Conservation (phyloP, 306 rosid genomes). For the Cicer yamashitae region DNA sequence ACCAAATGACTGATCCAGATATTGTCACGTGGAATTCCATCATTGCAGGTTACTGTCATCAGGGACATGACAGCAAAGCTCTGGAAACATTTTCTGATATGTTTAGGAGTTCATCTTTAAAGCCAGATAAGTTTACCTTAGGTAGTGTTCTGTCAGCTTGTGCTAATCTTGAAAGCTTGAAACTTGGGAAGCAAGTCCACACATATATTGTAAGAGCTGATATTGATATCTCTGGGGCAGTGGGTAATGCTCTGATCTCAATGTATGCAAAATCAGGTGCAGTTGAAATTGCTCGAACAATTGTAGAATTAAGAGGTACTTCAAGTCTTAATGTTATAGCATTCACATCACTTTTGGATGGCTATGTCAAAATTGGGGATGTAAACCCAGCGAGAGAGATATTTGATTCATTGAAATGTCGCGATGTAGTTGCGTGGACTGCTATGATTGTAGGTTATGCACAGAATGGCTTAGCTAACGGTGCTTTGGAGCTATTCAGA, state of each 20-base stretch:
- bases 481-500: constrained; percentile 74
- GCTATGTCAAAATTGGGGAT: constrained; percentile 81
- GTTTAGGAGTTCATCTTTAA: constrained; percentile 56
- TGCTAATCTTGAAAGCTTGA: constrained; percentile 71
- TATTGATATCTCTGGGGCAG: constrained; percentile 55
- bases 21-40: constrained; percentile 79
- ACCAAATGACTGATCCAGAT: constrained; percentile 68
- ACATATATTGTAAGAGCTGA: constrained; percentile 59
- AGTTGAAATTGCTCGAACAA: constrained; percentile 60
- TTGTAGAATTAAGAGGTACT: constrained; percentile 55
- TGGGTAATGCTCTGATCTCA: constrained; percentile 70
- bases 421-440: constrained; percentile 87
- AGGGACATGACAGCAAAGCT: constrained; percentile 66
- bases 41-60: constrained; percentile 69
- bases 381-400: constrained; percentile 76
- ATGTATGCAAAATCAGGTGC: constrained; percentile 86
- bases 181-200: constrained; percentile 79
- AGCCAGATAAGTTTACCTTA: constrained; percentile 81
- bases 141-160: constrained; percentile 82
- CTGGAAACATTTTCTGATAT: constrained; percentile 63
- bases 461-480: constrained; percentile 68
- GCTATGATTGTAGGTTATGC: constrained; percentile 90
- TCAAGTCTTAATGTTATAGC: constrained; percentile 71
- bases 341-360: constrained; percentile 83
- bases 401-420: constrained; percentile 66